Evolutionary conservation across 1,139 yeast genomes (phyloP), one percentile per base, ranked within the genome.

Genomic region (Hemisphaericaspora xylofermentans): DNA sequence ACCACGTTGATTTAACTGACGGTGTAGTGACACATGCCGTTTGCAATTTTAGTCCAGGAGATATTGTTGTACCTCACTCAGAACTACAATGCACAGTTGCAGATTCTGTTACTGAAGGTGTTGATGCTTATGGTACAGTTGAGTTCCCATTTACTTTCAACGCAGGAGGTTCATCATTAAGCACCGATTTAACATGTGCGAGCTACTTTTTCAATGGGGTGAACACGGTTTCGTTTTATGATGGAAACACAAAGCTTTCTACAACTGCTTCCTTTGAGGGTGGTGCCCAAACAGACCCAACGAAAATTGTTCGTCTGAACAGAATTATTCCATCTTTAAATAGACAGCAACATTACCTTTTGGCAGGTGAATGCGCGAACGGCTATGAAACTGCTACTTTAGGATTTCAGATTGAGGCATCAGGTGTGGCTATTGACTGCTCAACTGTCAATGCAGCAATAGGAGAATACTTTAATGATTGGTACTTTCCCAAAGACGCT

Each of bases 101-200:
- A 2, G 28, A 31, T 18, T 34, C 37, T 2, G 52, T 63, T 8
- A 35, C 31, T 1, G 3, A 53, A 0, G 33, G 29, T 10, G 50
- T 53, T 6, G 30, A 37, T 13, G 62, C 54, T 8, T 29, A 37
- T 9, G 71, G 71, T 21, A 37, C 56, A 3, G 46, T 61, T 4
- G 35, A 42, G 4, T 51, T 66, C 27, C 68, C 69, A 3, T 30
- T 65, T 18, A 42, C 58, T 1, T 66, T 63, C 45, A 59, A 60
- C 41, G 43, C 49, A 24, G 72, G 71, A 31, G 47, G 47, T 5
- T 49, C 60, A 10, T 59, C 52, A 8, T 33, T 39, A 2, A 31
- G 47, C 3, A 47, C 47, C 10, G 68, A 64, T 44, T 22, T 56
- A 14, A 35, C 44, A 21, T 53, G 50, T 43, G 49, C 72, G 1